phyloP scores from a whole-genome alignment of 148 eudicot species.

The Beta vulgaris region DNA sequence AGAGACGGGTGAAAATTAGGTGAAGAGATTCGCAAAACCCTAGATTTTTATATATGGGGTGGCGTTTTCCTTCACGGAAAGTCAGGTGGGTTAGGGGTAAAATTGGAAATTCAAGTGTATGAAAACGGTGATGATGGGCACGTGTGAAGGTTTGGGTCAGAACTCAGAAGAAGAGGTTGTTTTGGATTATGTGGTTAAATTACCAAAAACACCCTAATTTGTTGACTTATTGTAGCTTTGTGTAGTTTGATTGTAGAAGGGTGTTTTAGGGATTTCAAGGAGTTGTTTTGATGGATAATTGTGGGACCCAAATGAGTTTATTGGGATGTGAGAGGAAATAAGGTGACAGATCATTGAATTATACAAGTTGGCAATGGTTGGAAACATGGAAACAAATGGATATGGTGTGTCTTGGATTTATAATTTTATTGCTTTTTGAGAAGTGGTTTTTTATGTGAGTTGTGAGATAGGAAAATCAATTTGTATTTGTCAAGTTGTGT shows the following conservation, averaged over 20 bases:
- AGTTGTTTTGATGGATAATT: not conserved
- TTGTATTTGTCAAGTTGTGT: no score
- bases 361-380: slow-evolving; percentile 22
- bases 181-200: not conserved
- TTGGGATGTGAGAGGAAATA: not conserved
- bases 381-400: no score
- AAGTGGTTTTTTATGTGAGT: no score
- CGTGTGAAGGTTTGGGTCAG: slow-evolving; percentile 19
- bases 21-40: slow-evolving; percentile 31
- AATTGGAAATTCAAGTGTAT: not conserved
- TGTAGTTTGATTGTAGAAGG: not conserved
- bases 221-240: not conserved
- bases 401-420: no score
- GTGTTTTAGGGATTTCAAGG: slow-evolving; percentile 1
- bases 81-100: slow-evolving; percentile 15
- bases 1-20: slow-evolving; percentile 9
- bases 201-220: slow-evolving; percentile 4
- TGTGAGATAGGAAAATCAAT: no score
- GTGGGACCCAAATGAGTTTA: slow-evolving; percentile 12
- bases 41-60: slow-evolving; percentile 14
- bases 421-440: no score
- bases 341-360: slow-evolving; percentile 13
- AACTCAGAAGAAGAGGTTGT: not conserved
- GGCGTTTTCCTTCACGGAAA: slow-evolving; percentile 19
- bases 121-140: not conserved